phyloP scores from a whole-genome alignment of 176 grass and related monocot species.

The Tillandsia leiboldiana region DNA sequence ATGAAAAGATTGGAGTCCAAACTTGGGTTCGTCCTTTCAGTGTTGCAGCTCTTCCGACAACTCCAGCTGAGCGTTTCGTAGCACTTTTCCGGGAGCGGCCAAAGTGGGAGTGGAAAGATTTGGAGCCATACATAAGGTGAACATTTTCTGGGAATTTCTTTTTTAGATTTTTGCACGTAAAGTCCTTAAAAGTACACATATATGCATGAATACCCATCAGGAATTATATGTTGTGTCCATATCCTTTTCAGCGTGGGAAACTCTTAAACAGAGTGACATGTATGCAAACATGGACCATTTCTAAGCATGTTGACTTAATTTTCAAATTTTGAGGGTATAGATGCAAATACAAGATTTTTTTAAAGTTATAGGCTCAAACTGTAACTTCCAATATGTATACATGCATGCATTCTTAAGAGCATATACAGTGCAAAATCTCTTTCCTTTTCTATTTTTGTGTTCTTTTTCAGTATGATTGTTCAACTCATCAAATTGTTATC shows the following conservation, averaged over 20 bases:
- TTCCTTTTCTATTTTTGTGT: background rate
- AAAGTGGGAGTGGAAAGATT: slow-evolving; percentile 87
- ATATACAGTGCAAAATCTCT: too few species aligned
- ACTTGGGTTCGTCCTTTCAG: slow-evolving; percentile 81
- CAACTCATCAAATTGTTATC: background rate
- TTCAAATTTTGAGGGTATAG: too few species aligned
- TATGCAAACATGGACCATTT: too few species aligned
- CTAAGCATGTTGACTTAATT: too few species aligned
- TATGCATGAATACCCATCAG: too few species aligned
- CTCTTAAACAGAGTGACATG: too few species aligned
- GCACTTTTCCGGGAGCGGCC: slow-evolving; percentile 52
- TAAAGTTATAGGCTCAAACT: too few species aligned
- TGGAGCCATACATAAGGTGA: slow-evolving; percentile 90
- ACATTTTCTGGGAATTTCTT: background rate
- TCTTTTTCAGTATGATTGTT: background rate
- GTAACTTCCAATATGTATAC: too few species aligned
- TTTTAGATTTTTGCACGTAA: slow-evolving; percentile 6
- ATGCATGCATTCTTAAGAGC: too few species aligned
- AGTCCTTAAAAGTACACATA: background rate
- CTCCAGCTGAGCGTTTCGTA: slow-evolving; percentile 57
- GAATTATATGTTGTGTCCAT: too few species aligned
- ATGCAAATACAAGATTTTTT: too few species aligned
- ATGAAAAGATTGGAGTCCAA: slow-evolving; percentile 65
- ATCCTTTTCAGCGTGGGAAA: too few species aligned
- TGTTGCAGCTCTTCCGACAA: slow-evolving; percentile 44